phyloP scores from a whole-genome alignment of 805 yeast species.

The Candida tammaniensis region DNA sequence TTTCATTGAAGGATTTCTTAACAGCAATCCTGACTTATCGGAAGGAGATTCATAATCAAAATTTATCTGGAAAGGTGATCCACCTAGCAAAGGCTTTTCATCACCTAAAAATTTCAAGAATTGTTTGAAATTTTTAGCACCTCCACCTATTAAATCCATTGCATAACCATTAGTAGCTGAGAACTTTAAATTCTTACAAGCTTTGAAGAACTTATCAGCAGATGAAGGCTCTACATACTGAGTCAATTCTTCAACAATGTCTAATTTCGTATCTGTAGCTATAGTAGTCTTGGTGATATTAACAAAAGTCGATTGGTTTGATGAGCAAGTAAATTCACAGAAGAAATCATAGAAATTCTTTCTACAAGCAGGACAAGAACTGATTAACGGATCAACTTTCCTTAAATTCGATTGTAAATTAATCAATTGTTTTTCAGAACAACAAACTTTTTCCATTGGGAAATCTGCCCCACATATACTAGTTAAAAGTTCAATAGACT shows the following conservation, averaged over 20 bases:
- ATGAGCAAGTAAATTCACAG: constrained; percentile 87
- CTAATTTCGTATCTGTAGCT: constrained; percentile 48
- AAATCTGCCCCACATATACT: constrained; percentile 75
- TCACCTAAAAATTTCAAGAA: constrained; percentile 91
- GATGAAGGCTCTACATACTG: constrained; percentile 56
- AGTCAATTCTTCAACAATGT: constrained; percentile 69
- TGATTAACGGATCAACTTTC: constrained; percentile 38
- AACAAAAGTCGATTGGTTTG: constrained; percentile 73
- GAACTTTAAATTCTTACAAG: constrained; percentile 87
- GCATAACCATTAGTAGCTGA: constrained; percentile 95
- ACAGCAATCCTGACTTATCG: constrained; percentile 16
- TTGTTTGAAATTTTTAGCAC: constrained; percentile 69
- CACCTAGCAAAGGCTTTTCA: constrained; percentile 90
- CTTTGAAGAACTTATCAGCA: constrained; percentile 69
- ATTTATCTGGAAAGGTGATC: constrained; percentile 93
- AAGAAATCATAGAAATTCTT: constrained; percentile 81
- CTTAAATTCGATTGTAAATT: constrained; percentile 52
- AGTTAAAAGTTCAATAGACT: constrained; percentile 44
- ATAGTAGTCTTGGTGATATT: constrained; percentile 55
- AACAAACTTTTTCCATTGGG: constrained; percentile 57
- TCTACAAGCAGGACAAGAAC: constrained; percentile 82
- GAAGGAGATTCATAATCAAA: constrained; percentile 48
- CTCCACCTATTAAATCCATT: constrained; percentile 98
- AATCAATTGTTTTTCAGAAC: constrained; percentile 60
- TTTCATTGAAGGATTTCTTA: constrained; percentile 29